phyloP scores from a whole-genome alignment of 495 filamentous ascomycete genomes.

The Letharia lupina region DNA sequence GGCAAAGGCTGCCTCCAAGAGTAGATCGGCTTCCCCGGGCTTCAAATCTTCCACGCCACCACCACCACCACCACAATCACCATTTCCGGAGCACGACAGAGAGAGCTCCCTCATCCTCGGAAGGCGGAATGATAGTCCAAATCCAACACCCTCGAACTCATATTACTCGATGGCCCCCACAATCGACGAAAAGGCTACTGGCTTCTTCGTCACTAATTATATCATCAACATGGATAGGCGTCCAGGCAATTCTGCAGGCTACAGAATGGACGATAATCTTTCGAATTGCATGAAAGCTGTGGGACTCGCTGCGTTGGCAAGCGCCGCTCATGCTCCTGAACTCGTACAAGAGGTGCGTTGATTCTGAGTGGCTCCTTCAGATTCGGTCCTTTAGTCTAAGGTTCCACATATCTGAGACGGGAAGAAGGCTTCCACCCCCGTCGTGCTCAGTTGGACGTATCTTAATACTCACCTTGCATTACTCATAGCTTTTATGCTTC shows the following conservation, averaged over 20 bases:
- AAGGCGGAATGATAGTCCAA: background rate
- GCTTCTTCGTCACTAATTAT: background rate
- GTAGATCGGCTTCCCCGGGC: background rate
- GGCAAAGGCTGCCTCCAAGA: background rate
- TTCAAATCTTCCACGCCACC: background rate
- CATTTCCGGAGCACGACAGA: background rate
- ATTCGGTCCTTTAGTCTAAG: background rate
- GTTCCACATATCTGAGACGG: too few relatives aligned
- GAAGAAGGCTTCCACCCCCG: too few relatives aligned
- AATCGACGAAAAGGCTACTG: background rate
- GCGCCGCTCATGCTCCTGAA: conserved; percentile 20
- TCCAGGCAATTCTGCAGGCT: background rate
- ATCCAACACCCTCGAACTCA: background rate
- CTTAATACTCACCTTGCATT: too few relatives aligned
- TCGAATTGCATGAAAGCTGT: conserved; percentile 28
- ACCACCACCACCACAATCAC: too few relatives aligned
- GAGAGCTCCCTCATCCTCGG: background rate
- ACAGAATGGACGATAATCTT: conserved; percentile 23
- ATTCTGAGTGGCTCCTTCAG: conserved; percentile 23
- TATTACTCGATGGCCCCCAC: background rate
- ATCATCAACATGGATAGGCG: background rate
- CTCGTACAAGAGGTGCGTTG: conserved; percentile 23
- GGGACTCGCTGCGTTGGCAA: conserved; percentile 29
- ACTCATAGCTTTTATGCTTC: background rate
- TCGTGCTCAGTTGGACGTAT: too few relatives aligned